These are phyloP conservation scores for Penicillium sp. DNA, from an alignment of 2,329 filamentous ascomycete genomes.

Conservation along the genomic window DNA sequence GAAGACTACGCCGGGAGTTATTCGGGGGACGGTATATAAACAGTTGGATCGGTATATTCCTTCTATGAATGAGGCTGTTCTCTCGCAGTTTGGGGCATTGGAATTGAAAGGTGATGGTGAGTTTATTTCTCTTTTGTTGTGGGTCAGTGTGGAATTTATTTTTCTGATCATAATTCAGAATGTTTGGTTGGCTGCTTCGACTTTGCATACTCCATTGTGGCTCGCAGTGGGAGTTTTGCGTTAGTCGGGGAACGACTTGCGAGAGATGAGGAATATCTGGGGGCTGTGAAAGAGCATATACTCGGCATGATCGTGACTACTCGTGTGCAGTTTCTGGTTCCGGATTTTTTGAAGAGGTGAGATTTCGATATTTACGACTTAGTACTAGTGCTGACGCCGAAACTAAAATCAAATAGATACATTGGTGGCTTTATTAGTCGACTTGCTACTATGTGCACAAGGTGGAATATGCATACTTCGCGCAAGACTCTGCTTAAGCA, in stretches of 20 bases:
- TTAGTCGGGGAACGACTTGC: conserved; percentile 20
- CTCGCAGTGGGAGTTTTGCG: conserved; percentile 21
- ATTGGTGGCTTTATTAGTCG: conserved; percentile 18
- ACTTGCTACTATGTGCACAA: conserved; percentile 13
- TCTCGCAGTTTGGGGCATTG: conserved; percentile 13
- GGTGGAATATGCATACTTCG: conserved; percentile 24
- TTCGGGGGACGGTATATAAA: conserved; percentile 20
- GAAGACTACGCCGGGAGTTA: conserved; percentile 22
- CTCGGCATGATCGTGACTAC: conserved; percentile 25
- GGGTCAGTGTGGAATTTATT: neutral
- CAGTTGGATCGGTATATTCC: conserved; percentile 21
- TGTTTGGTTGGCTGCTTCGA: conserved; percentile 20
- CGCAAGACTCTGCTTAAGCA: conserved; percentile 20
- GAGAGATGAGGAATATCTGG: conserved; percentile 19
- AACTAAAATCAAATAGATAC: conserved; percentile 12
- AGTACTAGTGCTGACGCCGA: neutral
- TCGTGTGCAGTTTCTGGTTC: conserved; percentile 22
- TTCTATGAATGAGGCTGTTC: conserved; percentile 17
- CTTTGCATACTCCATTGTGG: conserved; percentile 24
- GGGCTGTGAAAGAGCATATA: conserved; percentile 23
- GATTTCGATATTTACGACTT: neutral
- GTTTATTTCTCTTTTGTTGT: neutral
- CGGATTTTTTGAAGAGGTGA: conserved; percentile 20
- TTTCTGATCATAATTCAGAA: conserved; percentile 4
- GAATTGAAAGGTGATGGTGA: conserved; percentile 10